These are phyloP conservation scores for Sodiomyces alkalinus DNA, from an alignment of 2,329 filamentous ascomycete genomes.

Conservation along the genomic window DNA sequence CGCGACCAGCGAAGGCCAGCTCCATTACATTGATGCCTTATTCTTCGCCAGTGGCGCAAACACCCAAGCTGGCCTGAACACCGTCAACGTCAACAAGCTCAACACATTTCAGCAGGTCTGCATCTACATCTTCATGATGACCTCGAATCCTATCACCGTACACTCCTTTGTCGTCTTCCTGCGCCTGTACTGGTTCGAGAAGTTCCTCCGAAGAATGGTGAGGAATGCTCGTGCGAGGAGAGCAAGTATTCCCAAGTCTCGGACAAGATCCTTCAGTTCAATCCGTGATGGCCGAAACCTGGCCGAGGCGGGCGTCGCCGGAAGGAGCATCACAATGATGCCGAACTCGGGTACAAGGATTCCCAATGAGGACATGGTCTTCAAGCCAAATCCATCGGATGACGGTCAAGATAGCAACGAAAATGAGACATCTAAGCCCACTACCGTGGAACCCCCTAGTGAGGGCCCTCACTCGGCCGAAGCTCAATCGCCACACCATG, in stretches of 20 bases:
- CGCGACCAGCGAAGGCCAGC: constrained; percentile 34
- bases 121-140: constrained; percentile 54
- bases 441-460: too few species aligned
- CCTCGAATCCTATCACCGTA: constrained; percentile 73
- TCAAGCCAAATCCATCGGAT: too few species aligned
- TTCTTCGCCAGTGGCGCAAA: constrained; percentile 76
- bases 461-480: too few species aligned
- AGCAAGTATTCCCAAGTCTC: constrained; percentile 45
- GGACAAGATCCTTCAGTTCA: constrained; percentile 33
- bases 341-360: constrained; percentile 41
- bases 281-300: constrained; percentile 24
- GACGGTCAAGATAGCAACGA: too few species aligned
- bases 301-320: constrained; percentile 49
- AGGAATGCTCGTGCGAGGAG: constrained; percentile 54
- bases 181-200: constrained; percentile 95
- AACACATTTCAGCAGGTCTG: constrained; percentile 61
- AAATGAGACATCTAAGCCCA: too few species aligned
- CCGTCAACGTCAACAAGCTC: constrained; percentile 51
- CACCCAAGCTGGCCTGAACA: constrained; percentile 89
- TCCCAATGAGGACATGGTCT: constrained; percentile 44
- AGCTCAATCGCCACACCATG: neutral
- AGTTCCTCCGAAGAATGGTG: constrained; percentile 76
- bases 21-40: constrained; percentile 74
- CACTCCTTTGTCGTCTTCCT: constrained; percentile 81
- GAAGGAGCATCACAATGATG: constrained; percentile 51